phyloP scores from a whole-genome alignment of 192 early-diverging fungal species.

The Entophlyctis luteolus region DNA sequence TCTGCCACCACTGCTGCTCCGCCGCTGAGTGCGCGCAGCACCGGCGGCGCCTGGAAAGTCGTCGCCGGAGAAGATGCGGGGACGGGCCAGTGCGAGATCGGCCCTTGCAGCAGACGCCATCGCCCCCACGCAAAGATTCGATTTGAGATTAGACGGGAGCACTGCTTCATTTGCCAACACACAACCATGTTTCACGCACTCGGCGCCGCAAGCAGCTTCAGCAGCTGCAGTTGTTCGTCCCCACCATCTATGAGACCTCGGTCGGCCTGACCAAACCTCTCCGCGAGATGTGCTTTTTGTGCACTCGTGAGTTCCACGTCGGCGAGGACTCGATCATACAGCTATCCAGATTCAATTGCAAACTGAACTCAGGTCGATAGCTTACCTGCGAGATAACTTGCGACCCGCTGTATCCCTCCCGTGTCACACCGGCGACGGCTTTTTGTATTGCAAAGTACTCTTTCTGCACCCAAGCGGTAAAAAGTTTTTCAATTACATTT shows the following conservation, averaged over 20 bases:
- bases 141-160: too few relatives aligned
- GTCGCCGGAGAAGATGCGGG: too few relatives aligned
- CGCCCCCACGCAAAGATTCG: too few relatives aligned
- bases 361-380: neutral
- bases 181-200: too few relatives aligned
- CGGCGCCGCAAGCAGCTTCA: constrained; percentile 39
- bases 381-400: constrained; percentile 70
- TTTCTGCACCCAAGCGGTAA: constrained; percentile 50
- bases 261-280: constrained; percentile 67
- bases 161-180: too few relatives aligned
- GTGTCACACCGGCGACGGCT: constrained; percentile 56
- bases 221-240: constrained; percentile 83
- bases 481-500: constrained; percentile 56
- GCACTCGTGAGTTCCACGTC: constrained; percentile 58
- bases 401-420: constrained; percentile 70
- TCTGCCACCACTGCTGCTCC: too few relatives aligned
- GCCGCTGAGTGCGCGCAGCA: too few relatives aligned
- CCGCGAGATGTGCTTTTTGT: constrained; percentile 71
- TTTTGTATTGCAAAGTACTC: constrained; percentile 47
- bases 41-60: too few relatives aligned
- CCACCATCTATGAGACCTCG: constrained; percentile 77
- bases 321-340: constrained; percentile 62
- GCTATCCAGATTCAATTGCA: constrained; percentile 24
- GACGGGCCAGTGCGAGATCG: too few relatives aligned
- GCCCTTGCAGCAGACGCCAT: too few relatives aligned